Base-by-base conservation (phyloP, 495 filamentous ascomycete species). In the Friedmanniomyces endolithicus region DNA sequence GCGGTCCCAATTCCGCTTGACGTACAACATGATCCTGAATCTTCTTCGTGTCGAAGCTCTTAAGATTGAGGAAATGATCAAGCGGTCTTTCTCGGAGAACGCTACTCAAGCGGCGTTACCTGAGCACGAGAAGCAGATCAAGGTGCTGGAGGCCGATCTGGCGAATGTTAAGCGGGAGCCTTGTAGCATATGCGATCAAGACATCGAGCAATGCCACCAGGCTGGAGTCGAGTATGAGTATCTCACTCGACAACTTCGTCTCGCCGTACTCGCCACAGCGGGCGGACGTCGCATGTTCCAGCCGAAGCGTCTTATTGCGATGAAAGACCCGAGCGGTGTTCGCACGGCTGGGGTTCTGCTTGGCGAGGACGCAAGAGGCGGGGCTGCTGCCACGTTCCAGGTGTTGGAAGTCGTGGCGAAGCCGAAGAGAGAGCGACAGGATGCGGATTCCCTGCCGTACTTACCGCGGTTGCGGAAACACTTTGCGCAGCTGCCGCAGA, bases 41-140 rank as follows among this genome's bases (percentile, higher is more conserved):
- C 78, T 98, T 8, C 74, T 98, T 20, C 84, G 92, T 19, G 92
- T 98, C 17, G 92, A 98, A 70, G 94, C 92, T 7, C 71, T 98
- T 52, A 97, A 95, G 71, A 97, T 98, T 60, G 92, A 98, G 68
- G 92, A 98, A 70, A 98, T 98, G 92, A 98, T 98, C 72, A 98
- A 98, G 75, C 81, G 92, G 59, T 95, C 88, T 67, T 98, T 98
- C 76, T 94, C 88, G 54, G 92, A 98, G 69, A 92, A 98, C 71
- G 89, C 89, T n/a, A 96, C 94, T 0, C 94, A 97, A 63, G 90
- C 94, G 56, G 72, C 97, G 31, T 73, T 97, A 11, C 92, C 92
- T 0, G 88, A 95, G 68, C 90, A 96, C 59, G 90, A 97, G 70
- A 90, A 90, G 65, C 81, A 87, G 60, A 85, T 97, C 43, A 88